Conservation (phyloP, 2,329 filamentous ascomycete species). For the Pleomassaria siparia region DNA sequence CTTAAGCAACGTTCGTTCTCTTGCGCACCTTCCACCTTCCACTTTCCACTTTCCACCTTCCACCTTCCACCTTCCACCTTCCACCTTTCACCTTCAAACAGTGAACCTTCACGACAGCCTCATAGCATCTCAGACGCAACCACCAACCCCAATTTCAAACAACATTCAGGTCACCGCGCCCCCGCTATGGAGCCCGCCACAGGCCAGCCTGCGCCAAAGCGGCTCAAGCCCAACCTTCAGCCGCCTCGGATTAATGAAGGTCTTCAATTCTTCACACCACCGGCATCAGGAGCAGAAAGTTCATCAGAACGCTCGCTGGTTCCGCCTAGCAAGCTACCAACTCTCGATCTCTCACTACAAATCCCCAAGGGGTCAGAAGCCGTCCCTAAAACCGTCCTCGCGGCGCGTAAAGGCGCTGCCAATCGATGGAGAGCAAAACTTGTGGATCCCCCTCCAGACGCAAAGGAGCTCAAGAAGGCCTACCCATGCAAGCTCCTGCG, state of each 20-base stretch:
- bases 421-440: constrained; percentile 21
- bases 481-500: constrained; percentile 27
- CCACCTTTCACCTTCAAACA: no score
- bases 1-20: no score
- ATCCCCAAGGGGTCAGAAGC: constrained; percentile 3
- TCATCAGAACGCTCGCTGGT: not conserved
- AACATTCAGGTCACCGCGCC: no score
- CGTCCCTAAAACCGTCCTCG: constrained; percentile 10
- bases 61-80: no score
- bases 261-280: not conserved
- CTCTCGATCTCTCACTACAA: constrained; percentile 16
- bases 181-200: not conserved
- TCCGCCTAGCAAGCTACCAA: not conserved
- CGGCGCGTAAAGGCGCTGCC: constrained; percentile 17
- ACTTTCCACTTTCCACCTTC: no score
- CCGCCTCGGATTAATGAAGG: no score
- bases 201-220: not conserved
- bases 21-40: no score
- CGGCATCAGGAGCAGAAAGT: no score
- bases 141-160: no score
- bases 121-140: no score
- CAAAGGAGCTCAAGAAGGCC: constrained; percentile 18
- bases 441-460: constrained; percentile 12
- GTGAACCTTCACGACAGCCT: no score
- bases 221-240: not conserved